Evolutionary conservation across 176 grass and related monocot species (phyloP), one percentile per base, ranked within the genome.

Genomic region (Puya raimondii): DNA sequence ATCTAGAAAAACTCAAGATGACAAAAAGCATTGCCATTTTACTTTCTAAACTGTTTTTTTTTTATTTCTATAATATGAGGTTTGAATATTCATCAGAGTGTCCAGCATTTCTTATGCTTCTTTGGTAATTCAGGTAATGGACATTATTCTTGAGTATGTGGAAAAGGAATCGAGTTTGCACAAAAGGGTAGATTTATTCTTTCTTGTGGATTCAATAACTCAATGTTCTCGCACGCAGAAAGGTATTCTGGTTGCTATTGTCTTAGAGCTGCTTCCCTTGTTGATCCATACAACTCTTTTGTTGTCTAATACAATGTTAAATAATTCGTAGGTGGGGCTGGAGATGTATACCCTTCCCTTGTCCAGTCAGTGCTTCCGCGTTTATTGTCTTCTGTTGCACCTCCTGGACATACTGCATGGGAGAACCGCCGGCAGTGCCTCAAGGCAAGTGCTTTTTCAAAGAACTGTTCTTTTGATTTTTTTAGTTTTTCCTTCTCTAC

Each of bases 341-440:
- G 89, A 2, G 80, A 85, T 86, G 80, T 74, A 17, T 97, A 92
- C 75, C 88, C 89, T 26, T 92, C 84, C 48, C 89, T 97, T 72
- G 91, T 97, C 63, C 89, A 97, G 71, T 88, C 94, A 75, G 86
- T 97, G 53, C 72, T 97, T 66, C 89, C 89, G 47, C 79, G 89
- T 29, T 85, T 97, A 73, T 56, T 97, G 47, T 88, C 81, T 79
- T 67, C 86, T 79, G 80, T 82, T 63, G 94, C 94, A 57, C 94
- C 94, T 53, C 89, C 86, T 78, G 89, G 94, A 68, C 84, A 87
- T 80, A 86, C 89, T 84, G 82, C 94, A 72, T 92, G 86, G 87
- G 94, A 97, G 70, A 97, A 97, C 72, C 86, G 94, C 51, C 90
- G 83, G 65, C 94, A 97, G 33, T 97, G 94, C 80, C 94, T 97